Base-by-base conservation (phyloP, 805 yeast species). In the Blastobotrys americana region DNA sequence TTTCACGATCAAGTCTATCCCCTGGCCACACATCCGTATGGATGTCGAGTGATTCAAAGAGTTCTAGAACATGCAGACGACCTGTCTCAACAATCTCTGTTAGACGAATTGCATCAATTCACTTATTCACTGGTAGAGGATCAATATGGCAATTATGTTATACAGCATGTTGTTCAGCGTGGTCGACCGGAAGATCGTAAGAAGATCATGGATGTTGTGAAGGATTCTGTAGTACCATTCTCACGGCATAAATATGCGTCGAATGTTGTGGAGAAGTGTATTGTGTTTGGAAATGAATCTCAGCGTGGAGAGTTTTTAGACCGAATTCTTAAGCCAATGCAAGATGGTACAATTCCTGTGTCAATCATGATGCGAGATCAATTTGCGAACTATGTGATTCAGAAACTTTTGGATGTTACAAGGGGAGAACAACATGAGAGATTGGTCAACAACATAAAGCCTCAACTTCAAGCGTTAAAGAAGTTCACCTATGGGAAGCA, bases 241-340 rank as follows among this genome's bases (percentile, higher is more conserved):
- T 85, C 96, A n/a, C 83, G 86, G 58, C 98, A 93, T 69, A 93
- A 93, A 66, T 93, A 88, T 70, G 97, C 98, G 2, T 87, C 96
- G 0, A 93, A 93, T 63, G 99, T 94, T 23, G 95, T 93, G 53
- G 99, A 93, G 64, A 88, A 86, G 62, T 85, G 96, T 55, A 85
- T 93, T 46, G 73, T 84, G 45, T 76, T 72, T 62, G 94, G 96
- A 39, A 71, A 76, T 15, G 63, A 67, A 5, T 69, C 65, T 4
- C 94, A 88, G 63, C 74, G 88, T 50, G 65, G 68, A 48, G 60
- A 69, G 33, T 74, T 90, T 34, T 74, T 84, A 47, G 77, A 75
- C 45, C 84, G 78, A 55, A 85, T 90, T 13, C 55, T 64, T 21
- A 45, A 43, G 25, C 50, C 41, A 46, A 51, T 45, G 37, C 45